These are phyloP conservation scores for Nelumbo lutea DNA, from an alignment of 164 flowering plant species.

Conservation along the genomic window DNA sequence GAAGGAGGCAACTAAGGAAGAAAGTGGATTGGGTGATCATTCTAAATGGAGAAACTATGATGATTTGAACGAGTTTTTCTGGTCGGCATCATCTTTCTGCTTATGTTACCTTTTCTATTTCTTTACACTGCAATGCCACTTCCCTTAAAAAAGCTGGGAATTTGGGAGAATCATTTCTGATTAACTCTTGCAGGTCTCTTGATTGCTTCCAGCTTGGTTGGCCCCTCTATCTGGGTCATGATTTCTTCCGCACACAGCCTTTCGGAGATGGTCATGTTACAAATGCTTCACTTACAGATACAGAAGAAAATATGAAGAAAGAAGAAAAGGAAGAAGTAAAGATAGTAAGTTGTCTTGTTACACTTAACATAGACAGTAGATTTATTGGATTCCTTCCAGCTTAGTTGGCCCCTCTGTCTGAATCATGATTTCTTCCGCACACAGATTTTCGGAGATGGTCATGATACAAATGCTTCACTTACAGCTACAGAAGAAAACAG, in stretches of 20 bases:
- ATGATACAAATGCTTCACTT: slow-evolving; percentile 16
- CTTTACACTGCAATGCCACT: slow-evolving; percentile 1
- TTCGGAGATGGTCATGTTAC: slow-evolving; percentile 14
- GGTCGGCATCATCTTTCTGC: slow-evolving; percentile 36
- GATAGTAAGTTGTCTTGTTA: slow-evolving; percentile 2
- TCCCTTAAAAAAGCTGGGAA: slow-evolving; percentile 6
- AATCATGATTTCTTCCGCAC: slow-evolving; percentile 48
- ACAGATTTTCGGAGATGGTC: slow-evolving; percentile 16
- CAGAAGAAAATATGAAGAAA: slow-evolving; percentile 16
- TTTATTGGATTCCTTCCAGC: too few relatives aligned
- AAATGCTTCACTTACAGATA: slow-evolving; percentile 12
- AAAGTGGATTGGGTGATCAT: slow-evolving; percentile 72
- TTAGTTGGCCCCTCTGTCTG: slow-evolving; percentile 57
- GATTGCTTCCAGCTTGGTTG: slow-evolving; percentile 67
- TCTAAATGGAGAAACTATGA: slow-evolving; percentile 97
- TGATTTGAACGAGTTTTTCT: slow-evolving; percentile 92
- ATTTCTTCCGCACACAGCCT: slow-evolving; percentile 40
- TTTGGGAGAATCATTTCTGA: slow-evolving; percentile 8
- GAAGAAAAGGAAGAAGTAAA: slow-evolving; percentile 38
- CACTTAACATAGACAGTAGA: background rate
- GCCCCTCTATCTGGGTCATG: slow-evolving; percentile 54
- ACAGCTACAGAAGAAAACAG: slow-evolving; percentile 11
- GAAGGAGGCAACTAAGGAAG: slow-evolving; percentile 82
- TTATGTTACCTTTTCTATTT: background rate
- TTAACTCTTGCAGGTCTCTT: slow-evolving; percentile 43